Evolutionary conservation across 2,329 filamentous ascomycete species (phyloP).

Genomic region (Salinomyces thailandicus): DNA sequence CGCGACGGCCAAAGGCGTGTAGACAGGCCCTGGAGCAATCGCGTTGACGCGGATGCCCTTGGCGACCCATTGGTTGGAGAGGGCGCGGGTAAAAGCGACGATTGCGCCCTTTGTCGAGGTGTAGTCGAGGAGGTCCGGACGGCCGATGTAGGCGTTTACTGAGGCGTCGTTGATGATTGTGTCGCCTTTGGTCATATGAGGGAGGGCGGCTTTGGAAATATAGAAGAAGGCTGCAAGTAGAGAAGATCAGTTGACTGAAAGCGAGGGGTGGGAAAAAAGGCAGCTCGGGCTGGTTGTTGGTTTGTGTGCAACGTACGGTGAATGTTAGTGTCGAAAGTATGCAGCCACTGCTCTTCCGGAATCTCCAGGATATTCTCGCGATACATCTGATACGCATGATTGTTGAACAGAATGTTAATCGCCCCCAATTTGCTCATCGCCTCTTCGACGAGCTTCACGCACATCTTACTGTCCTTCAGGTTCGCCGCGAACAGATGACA

Average conservation of each 20-base stretch:
- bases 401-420: slow-evolving; percentile 66
- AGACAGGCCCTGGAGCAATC: slow-evolving; percentile 68
- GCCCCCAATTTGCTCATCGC: slow-evolving; percentile 55
- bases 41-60: slow-evolving; percentile 68
- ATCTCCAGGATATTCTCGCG: slow-evolving; percentile 60
- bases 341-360: slow-evolving; percentile 66
- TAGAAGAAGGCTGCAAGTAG: slow-evolving; percentile 51
- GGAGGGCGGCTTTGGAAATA: slow-evolving; percentile 64
- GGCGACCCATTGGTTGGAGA: slow-evolving; percentile 62
- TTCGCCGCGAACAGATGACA: slow-evolving; percentile 56
- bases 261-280: background rate
- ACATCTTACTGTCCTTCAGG: slow-evolving; percentile 55
- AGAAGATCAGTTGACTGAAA: background rate
- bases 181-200: slow-evolving; percentile 62
- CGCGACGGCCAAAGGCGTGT: slow-evolving; percentile 63
- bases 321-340: slow-evolving; percentile 76
- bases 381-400: slow-evolving; percentile 65
- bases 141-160: slow-evolving; percentile 73
- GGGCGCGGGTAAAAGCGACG: slow-evolving; percentile 64
- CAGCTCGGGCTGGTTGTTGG: background rate
- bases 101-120: slow-evolving; percentile 71
- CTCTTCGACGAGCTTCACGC: slow-evolving; percentile 57
- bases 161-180: slow-evolving; percentile 80
- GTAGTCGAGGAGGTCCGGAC: slow-evolving; percentile 71
- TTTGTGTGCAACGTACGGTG: slow-evolving; percentile 38